A percentile compares a stretch with the other conserved stretches of the same genome.
Conservation (phyloP, 2,329 filamentous ascomycete genomes). For the Alternaria dauci region DNA sequence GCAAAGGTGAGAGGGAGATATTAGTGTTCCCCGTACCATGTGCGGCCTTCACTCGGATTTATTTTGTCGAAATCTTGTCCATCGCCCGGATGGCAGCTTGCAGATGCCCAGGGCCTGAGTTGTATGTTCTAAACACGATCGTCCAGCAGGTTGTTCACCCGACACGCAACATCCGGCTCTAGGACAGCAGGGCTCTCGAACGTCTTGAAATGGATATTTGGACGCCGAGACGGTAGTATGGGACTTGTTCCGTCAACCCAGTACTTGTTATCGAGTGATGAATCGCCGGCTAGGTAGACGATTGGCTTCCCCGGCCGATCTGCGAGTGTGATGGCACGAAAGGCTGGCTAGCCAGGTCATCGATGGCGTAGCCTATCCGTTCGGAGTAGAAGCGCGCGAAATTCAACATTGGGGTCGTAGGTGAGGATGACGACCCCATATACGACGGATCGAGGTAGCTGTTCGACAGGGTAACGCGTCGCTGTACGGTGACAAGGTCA, state of each 20-base stretch:
- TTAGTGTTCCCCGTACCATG: conserved; percentile 43
- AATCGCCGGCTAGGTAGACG: conserved; percentile 51
- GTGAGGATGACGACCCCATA: neutral
- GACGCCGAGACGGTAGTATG: conserved; percentile 22
- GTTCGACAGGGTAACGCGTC: neutral
- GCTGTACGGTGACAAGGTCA: neutral
- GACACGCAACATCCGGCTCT: conserved; percentile 50
- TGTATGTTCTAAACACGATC: conserved; percentile 41
- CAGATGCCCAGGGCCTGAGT: conserved; percentile 37
- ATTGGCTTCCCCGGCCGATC: conserved; percentile 41
- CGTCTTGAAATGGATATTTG: conserved; percentile 40
- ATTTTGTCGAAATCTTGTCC: conserved; percentile 40
- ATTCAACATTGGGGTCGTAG: conserved; percentile 24
- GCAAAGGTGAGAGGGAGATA: no score
- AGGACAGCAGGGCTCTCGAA: conserved; percentile 31
- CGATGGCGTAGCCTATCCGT: conserved; percentile 48
- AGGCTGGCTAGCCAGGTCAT: conserved; percentile 38
- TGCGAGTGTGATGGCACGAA: conserved; percentile 31
- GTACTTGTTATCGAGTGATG: conserved; percentile 51
- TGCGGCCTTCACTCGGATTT: conserved; percentile 40
- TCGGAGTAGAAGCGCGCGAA: conserved; percentile 42
- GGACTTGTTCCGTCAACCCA: conserved; percentile 38
- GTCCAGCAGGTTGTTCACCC: conserved; percentile 47
- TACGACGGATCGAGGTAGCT: neutral
- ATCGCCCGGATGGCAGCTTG: conserved; percentile 47